Base-by-base conservation (phyloP, 495 filamentous ascomycete species). In the Neurospora intermedia region DNA sequence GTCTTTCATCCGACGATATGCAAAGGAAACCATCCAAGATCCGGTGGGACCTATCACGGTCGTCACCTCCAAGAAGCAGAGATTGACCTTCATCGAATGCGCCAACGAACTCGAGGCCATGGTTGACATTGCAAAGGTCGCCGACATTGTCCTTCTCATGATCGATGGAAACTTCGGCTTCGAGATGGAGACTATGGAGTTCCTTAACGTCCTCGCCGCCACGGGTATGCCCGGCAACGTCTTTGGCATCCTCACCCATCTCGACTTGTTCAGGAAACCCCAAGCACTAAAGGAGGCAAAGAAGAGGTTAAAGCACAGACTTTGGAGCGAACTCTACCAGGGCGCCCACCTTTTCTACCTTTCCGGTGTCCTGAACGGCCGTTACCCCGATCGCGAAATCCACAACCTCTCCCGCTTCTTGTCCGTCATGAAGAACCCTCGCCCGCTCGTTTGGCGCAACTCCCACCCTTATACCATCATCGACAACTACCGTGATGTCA, bases 131-230 rank as follows among this genome's bases (percentile, higher is more conserved):
- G 91, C 95, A 43, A 99, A 99, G 81, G 91, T 99, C 40, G 95
- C 94, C 31, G 96, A 99, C 79, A 98, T 98, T 75, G 93, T 99
- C 4, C 84, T 99, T 38, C 84, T 99, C 40, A 93, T 99, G 93
- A 98, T 99, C 73, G 96, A 99, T 79, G 96, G 94, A 43, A 98
- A 98, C 83, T 99, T 90, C 79, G 96, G 96, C 3, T 99, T 98
- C 77, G 96, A 99, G 83, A 99, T 99, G 96, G 96, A 99, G 84
- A 99, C 96, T 2, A 98, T 99, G 96, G 96, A 99, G 81, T 99
- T 99, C 76, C 82, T 99, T 78, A 98, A 97, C 77, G 90, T 96
- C 59, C 83, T 98, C 71, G 89, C 92, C 8, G 87, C 93, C 11
- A 95, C 91, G 70, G 96, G 96, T 80, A 97, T 99, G 93, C 96